phyloP scores from a whole-genome alignment of 352 stramenopile genomes.

The Globisporangium nodosum region DNA sequence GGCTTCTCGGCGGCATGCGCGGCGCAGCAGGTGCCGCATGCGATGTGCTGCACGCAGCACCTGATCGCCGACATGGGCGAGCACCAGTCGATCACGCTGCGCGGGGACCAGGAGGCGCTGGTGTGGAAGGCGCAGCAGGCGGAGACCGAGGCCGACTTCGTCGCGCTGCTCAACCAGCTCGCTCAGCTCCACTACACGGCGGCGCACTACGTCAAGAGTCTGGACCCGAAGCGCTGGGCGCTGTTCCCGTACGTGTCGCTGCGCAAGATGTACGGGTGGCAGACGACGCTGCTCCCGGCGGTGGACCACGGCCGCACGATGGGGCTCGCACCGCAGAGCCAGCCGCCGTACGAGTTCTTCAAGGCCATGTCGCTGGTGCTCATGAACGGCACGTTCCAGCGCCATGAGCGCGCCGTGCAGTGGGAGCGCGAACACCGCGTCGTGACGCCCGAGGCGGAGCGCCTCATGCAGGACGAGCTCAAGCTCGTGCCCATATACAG shows the following conservation, averaged over 20 bases:
- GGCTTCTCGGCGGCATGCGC: constrained; percentile 16
- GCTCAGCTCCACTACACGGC: constrained; percentile 25
- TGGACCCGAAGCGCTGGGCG: constrained; percentile 34
- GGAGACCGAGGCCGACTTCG: constrained; percentile 34
- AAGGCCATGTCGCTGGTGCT: constrained; percentile 28
- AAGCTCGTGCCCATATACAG: constrained; percentile 27
- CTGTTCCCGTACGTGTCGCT: constrained; percentile 37
- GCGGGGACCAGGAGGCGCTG: constrained; percentile 21
- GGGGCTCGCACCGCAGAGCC: constrained; percentile 12
- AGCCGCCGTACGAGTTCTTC: constrained; percentile 36
- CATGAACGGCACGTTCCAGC: constrained; percentile 28
- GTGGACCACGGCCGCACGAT: constrained; percentile 19
- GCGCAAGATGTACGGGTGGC: constrained; percentile 45
- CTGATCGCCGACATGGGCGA: constrained; percentile 26
- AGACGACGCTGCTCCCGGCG: constrained; percentile 28
- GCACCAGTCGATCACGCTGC: constrained; percentile 6
- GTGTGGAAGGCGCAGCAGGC: constrained; percentile 37
- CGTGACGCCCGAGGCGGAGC: constrained; percentile 35
- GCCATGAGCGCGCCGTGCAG: constrained; percentile 28
- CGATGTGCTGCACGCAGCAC: constrained; percentile 32
- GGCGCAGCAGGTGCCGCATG: constrained; percentile 21
- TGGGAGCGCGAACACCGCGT: constrained; percentile 38
- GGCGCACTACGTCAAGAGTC: constrained; percentile 25
- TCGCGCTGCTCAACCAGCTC: constrained; percentile 21
- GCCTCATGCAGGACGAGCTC: constrained; percentile 42